Base-by-base conservation (phyloP, 768 basidiomycete species). In the Austroboletus eburneus region DNA sequence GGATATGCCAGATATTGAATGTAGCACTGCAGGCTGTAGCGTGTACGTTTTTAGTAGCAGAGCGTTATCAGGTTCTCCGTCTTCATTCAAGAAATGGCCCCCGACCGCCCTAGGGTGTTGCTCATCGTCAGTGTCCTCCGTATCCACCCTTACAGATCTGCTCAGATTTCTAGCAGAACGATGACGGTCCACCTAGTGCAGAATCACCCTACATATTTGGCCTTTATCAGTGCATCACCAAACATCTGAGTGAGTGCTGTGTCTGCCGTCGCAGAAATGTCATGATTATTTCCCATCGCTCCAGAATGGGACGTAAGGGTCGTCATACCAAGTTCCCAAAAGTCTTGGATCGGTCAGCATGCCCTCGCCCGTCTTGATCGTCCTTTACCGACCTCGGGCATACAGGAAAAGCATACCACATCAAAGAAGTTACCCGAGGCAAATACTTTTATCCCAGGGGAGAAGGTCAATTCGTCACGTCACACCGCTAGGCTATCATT, bases 321-420 rank as follows among this genome's bases (percentile, higher is more conserved):
- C 27, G 27, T 27, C 27, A 27, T 27, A 27, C 27, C 27, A 5
- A 27, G 27, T 27, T 27, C 27, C 12, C 27, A 27, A 27, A 90
- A 88, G 63, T 88, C 86, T 30, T 92, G 90, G 89, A 90, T 92
- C 27, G 90, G 89, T 86, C 49, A 43, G 72, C 60, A 33, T 18
- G 37, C 10, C 16, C 5, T 18, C 23, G 46, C 27, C 22, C 22
- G 21, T 33, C 36, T 30, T 17, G 36, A 10, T n/a, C 22, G 33
- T 24, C 17, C 20, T 22, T 32, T 50, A 45, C 27, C 46, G 23
- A 36, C 36, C 8, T 25, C 17, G 22, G 29, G 16, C 47, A 5
- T 20, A 17, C 53, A 89, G 88, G 90, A 37, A 88, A 86, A 59
- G 84, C 89, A 22, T 90, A 80, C 61, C 84, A 87, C 39, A 87